Conservation (phyloP, 768 basidiomycete genomes). For the Boletus sensibilis region DNA sequence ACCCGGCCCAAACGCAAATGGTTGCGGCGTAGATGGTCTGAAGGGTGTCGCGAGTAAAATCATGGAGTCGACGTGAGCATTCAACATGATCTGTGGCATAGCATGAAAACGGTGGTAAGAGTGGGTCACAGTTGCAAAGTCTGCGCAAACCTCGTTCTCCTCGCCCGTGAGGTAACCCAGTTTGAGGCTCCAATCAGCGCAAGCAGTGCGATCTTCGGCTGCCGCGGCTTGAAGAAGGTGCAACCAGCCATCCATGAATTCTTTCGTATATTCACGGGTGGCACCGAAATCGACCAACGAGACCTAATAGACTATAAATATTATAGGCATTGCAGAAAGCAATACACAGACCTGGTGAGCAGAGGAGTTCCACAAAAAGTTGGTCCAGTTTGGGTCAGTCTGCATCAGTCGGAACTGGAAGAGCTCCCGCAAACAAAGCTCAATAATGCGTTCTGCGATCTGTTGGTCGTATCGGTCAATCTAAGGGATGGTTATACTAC, state of each 20-base stretch:
- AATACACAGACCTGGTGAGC: slow-evolving; percentile 54
- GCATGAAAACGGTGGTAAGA: neutral
- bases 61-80: slow-evolving; percentile 85
- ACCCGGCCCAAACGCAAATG: slow-evolving; percentile 76
- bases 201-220: slow-evolving; percentile 60
- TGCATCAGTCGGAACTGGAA: slow-evolving; percentile 94
- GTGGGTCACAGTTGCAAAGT: neutral
- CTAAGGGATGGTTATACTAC: neutral
- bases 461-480: slow-evolving; percentile 30
- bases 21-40: slow-evolving; percentile 56
- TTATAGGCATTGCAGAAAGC: neutral
- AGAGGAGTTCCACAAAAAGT: slow-evolving; percentile 83
- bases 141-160: slow-evolving; percentile 66
- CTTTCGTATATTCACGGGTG: slow-evolving; percentile 77
- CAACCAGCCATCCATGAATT: slow-evolving; percentile 89
- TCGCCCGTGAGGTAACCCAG: slow-evolving; percentile 89
- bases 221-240: slow-evolving; percentile 81
- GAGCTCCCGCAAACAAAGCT: slow-evolving; percentile 86
- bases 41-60: slow-evolving; percentile 86
- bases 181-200: slow-evolving; percentile 70
- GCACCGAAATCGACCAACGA: slow-evolving; percentile 97
- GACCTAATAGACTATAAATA: slow-evolving; percentile 42
- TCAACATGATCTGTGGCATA: slow-evolving; percentile 60
- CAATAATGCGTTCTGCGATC: slow-evolving; percentile 83
- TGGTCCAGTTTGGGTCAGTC: slow-evolving; percentile 98